These are phyloP conservation scores for Prunus mongolica DNA, from an alignment of 306 rosid genomes.

Conservation along the genomic window DNA sequence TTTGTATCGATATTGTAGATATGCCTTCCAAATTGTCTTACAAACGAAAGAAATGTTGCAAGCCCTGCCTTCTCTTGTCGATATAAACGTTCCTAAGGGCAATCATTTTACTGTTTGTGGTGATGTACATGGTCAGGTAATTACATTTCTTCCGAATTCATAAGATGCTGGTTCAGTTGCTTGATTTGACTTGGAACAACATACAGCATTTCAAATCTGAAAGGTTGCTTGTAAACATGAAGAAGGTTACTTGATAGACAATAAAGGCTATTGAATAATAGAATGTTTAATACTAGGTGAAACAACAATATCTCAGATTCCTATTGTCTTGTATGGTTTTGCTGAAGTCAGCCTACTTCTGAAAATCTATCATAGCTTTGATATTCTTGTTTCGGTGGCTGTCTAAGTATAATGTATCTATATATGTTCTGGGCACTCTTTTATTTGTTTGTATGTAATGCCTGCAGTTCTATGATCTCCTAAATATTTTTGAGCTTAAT, in stretches of 20 bases:
- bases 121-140: constrained; percentile 99
- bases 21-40: constrained; percentile 92
- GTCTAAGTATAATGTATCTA: neutral
- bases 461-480: constrained; percentile 90
- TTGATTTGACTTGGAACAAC: constrained; percentile 12
- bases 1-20: constrained; percentile 43
- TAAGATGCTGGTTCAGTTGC: neutral
- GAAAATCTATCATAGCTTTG: neutral
- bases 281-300: neutral
- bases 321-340: neutral
- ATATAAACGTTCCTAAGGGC: constrained; percentile 66
- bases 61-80: constrained; percentile 89
- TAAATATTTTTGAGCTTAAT: constrained; percentile 96
- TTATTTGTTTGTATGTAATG: constrained; percentile 15
- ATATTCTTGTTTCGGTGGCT: neutral
- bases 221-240: neutral
- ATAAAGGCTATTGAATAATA: neutral
- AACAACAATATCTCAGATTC: neutral
- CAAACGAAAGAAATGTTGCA: constrained; percentile 76
- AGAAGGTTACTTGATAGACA: neutral
- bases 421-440: neutral
- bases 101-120: constrained; percentile 94
- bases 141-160: constrained; percentile 17
- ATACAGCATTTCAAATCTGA: neutral
- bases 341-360: neutral